Evolutionary conservation across 164 flowering plant species (phyloP).

Genomic region (Macadamia integrifolia): DNA sequence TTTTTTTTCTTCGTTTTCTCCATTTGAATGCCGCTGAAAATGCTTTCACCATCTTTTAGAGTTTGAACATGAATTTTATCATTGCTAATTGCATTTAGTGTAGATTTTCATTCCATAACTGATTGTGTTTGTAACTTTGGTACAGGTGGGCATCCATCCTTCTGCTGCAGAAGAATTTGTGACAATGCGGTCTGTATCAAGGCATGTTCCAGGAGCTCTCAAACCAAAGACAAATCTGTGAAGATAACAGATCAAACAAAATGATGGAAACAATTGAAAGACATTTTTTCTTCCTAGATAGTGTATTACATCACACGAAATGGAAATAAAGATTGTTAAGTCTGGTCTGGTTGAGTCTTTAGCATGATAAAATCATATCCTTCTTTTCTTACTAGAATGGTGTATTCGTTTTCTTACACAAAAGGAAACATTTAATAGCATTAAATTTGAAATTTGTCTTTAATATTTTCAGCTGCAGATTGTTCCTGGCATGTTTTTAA

Average conservation of each 20-base stretch:
- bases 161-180: constrained; percentile 97
- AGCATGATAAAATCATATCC: not conserved
- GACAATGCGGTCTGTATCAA: constrained; percentile 77
- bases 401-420: no score
- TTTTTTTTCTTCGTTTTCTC: not conserved
- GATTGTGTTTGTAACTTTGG: not conserved
- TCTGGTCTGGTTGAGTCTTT: not conserved
- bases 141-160: constrained; percentile 94
- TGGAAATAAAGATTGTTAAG: not conserved
- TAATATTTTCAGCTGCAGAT: no score
- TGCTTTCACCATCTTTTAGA: no score
- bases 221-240: constrained; percentile 62
- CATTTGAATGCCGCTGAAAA: not conserved
- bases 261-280: not conserved
- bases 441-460: no score
- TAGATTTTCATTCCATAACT: not conserved
- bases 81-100: not conserved
- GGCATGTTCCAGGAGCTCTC: constrained; percentile 43
- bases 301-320: not conserved
- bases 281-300: not conserved
- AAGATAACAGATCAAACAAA: constrained; percentile 2
- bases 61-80: not conserved
- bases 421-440: no score
- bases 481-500: no score
- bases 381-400: no score